Percentiles rank a stretch among this genome's conserved stretches.
Conservation (phyloP, 371 early-diverging fungal genomes). For the Globomyces sp. region DNA sequence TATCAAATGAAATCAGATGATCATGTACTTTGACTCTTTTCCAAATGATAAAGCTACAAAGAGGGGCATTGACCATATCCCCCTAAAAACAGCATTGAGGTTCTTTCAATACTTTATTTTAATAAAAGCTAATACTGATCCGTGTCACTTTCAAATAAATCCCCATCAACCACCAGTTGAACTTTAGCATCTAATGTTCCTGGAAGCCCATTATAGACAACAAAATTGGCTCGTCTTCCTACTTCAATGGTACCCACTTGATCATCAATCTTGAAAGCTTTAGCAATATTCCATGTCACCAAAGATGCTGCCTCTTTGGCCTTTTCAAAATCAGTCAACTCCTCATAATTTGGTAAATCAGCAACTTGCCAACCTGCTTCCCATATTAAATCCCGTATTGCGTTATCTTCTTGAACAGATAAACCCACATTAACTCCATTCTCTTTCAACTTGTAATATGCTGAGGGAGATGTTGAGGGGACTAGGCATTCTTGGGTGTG, state of each 20-base stretch:
- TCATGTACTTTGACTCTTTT: no score
- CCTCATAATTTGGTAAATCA: constrained; percentile 36
- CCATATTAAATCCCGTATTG: constrained; percentile 67
- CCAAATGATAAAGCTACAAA: no score
- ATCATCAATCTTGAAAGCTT: constrained; percentile 53
- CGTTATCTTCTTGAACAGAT: constrained; percentile 48
- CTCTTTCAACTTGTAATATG: constrained; percentile 56
- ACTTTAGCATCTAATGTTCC: constrained; percentile 19
- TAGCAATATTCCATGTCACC: constrained; percentile 67
- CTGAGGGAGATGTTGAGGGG: constrained; percentile 52
- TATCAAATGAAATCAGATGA: no score
- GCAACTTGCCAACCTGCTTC: constrained; percentile 57
- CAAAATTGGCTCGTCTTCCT: constrained; percentile 30
- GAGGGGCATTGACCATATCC: no score
- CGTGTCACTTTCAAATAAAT: constrained; percentile 15
- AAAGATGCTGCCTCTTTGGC: constrained; percentile 63
- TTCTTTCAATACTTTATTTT: no score
- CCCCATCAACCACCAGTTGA: constrained; percentile 16
- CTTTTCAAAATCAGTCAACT: constrained; percentile 46
- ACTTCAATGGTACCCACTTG: constrained; percentile 20
- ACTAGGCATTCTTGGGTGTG: constrained; percentile 60
- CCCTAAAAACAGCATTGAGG: no score
- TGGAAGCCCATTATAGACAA: constrained; percentile 28
- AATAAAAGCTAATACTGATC: constrained; percentile 9
- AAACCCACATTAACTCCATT: constrained; percentile 67